Percentiles rank a stretch among this genome's conserved stretches.
phyloP scores from a whole-genome alignment of 2,329 filamentous ascomycete species.

The Penicillium vulpinum region DNA sequence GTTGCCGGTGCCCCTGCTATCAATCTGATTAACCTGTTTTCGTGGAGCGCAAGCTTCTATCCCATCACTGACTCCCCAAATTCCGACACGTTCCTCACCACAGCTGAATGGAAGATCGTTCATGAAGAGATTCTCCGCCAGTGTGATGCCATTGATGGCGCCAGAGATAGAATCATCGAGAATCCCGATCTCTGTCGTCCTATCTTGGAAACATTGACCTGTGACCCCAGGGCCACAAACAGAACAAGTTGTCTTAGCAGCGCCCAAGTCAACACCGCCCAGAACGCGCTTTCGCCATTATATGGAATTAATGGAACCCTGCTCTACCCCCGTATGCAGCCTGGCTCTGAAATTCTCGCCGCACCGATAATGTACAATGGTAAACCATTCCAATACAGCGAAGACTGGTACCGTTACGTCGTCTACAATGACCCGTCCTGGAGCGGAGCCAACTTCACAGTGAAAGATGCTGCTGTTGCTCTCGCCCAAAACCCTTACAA shows the following conservation, averaged over 20 bases:
- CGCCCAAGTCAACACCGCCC: constrained; percentile 32
- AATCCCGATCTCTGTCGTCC: constrained; percentile 39
- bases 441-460: constrained; percentile 39
- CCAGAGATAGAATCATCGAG: constrained; percentile 40
- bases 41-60: constrained; percentile 48
- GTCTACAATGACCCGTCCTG: constrained; percentile 45
- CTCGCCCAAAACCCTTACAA: constrained; percentile 48
- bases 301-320: constrained; percentile 34
- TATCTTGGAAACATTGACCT: constrained; percentile 34
- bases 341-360: constrained; percentile 31
- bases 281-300: constrained; percentile 34
- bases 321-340: constrained; percentile 39
- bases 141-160: constrained; percentile 36
- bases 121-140: constrained; percentile 40
- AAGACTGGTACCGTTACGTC: constrained; percentile 49
- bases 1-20: constrained; percentile 47
- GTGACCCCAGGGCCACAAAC: constrained; percentile 19
- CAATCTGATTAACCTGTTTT: constrained; percentile 46
- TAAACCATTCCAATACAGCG: constrained; percentile 38
- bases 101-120: constrained; percentile 33
- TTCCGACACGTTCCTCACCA: constrained; percentile 32
- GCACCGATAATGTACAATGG: constrained; percentile 39
- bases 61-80: constrained; percentile 41
- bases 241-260: constrained; percentile 31
- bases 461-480: constrained; percentile 40